Percentiles rank a stretch among this genome's conserved stretches.
phyloP scores from a whole-genome alignment of 495 filamentous ascomycete genomes.

The Trypethelium eluteriae region DNA sequence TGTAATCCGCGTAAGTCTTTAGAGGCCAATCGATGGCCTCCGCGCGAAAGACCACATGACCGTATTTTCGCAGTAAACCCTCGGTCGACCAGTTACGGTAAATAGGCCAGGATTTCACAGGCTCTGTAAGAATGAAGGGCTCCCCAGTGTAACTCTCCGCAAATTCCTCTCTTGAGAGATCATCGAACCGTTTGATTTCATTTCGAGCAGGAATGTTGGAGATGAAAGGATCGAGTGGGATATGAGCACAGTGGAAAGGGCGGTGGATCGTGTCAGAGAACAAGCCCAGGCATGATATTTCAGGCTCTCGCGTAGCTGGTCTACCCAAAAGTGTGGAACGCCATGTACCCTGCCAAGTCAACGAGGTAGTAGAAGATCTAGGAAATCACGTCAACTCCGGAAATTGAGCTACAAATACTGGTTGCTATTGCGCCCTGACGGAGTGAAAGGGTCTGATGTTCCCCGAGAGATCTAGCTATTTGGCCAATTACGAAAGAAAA shows the following conservation, averaged over 20 bases:
- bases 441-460: too few species aligned
- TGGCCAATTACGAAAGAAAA: not conserved
- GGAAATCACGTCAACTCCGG: constrained; percentile 17
- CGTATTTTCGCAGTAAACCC: constrained; percentile 54
- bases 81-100: constrained; percentile 67
- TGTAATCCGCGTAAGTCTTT: constrained; percentile 71
- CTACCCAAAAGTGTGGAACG: constrained; percentile 66
- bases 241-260: constrained; percentile 83
- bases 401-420: constrained; percentile 11
- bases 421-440: not conserved
- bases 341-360: constrained; percentile 81
- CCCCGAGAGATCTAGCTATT: too few species aligned
- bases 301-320: constrained; percentile 41
- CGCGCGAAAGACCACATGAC: constrained; percentile 65
- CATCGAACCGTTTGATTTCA: constrained; percentile 58
- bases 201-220: constrained; percentile 65
- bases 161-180: constrained; percentile 69
- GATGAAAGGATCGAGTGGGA: constrained; percentile 56
- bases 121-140: constrained; percentile 82
- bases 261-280: constrained; percentile 88
- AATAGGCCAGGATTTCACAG: constrained; percentile 77
- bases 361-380: constrained; percentile 37
- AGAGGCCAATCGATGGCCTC: constrained; percentile 93
- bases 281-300: constrained; percentile 65
- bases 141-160: constrained; percentile 63